Evolutionary conservation across 768 basidiomycete genomes (phyloP).

Genomic region (Rhodotorula graminis): DNA sequence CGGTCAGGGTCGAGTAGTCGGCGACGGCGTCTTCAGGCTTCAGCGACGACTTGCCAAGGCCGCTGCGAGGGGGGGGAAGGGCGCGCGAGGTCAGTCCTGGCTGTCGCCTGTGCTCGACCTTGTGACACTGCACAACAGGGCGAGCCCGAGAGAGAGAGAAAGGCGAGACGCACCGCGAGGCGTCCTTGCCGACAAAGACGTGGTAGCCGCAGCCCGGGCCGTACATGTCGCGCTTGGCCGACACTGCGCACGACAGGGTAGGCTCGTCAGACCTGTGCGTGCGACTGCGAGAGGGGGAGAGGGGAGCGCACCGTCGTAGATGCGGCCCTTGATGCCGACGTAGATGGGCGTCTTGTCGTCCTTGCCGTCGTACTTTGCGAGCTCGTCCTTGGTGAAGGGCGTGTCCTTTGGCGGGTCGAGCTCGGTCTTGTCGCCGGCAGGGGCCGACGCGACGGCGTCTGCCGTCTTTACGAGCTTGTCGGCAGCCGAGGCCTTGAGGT

Average conservation of each 20-base stretch:
- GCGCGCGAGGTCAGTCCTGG: neutral
- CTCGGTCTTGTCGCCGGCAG: conserved; percentile 1
- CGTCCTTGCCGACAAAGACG: conserved; percentile 91
- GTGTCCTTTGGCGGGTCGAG: conserved; percentile 61
- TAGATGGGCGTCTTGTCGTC: conserved; percentile 68
- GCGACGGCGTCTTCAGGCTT: conserved; percentile 78
- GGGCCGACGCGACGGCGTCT: conserved; percentile 12
- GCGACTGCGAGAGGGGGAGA: neutral
- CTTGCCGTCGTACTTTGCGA: conserved; percentile 68
- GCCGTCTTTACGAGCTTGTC: conserved; percentile 11
- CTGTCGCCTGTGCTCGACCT: neutral
- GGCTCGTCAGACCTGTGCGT: too few species aligned
- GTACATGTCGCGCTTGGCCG: conserved; percentile 78
- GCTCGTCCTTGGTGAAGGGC: conserved; percentile 64
- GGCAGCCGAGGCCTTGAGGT: conserved; percentile 6
- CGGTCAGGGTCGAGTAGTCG: conserved; percentile 72
- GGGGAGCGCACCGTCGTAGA: conserved; percentile 26
- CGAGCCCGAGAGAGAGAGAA: neutral
- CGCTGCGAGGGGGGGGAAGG: conserved; percentile 51
- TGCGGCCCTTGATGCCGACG: conserved; percentile 82
- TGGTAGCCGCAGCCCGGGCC: conserved; percentile 61
- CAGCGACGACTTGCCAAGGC: conserved; percentile 81
- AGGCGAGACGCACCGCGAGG: conserved; percentile 51
- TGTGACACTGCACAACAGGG: neutral
- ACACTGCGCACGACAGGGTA: conserved; percentile 51